Percentiles rank a stretch among this genome's conserved stretches.
phyloP scores from a whole-genome alignment of 495 filamentous ascomycete genomes.

The Chaetomium fimeti region DNA sequence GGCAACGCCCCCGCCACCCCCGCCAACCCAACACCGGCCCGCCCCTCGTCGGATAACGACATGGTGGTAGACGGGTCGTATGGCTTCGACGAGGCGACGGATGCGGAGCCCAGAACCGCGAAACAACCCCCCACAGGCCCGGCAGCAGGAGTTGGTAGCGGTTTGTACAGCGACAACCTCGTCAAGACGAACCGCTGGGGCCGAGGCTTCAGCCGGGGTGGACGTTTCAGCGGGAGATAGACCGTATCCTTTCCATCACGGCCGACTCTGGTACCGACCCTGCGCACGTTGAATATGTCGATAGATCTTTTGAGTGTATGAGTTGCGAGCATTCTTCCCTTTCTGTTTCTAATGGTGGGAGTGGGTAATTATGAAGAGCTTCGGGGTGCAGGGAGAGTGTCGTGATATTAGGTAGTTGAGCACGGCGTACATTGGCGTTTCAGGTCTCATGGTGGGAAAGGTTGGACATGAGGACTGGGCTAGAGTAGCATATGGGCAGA shows the following conservation, averaged over 20 bases:
- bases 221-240: slow-evolving; percentile 9
- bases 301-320: slow-evolving; percentile 3
- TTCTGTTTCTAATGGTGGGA: neutral
- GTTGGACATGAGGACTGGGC: neutral
- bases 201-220: slow-evolving; percentile 16
- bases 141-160: slow-evolving; percentile 8
- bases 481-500: neutral
- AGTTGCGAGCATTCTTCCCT: neutral
- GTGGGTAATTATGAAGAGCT: neutral
- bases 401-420: neutral
- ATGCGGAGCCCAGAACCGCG: neutral
- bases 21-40: neutral
- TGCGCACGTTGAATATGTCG: neutral
- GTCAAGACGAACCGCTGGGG: slow-evolving; percentile 24
- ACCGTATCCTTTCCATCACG: neutral
- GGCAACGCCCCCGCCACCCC: slow-evolving; percentile 26
- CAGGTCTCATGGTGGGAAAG: neutral
- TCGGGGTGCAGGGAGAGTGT: neutral
- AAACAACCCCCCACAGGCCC: slow-evolving; percentile 6
- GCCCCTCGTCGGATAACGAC: slow-evolving; percentile 1
- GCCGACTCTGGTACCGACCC: neutral
- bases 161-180: slow-evolving; percentile 21
- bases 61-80: slow-evolving; percentile 24
- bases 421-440: slow-evolving; percentile 8
- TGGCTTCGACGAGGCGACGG: slow-evolving; percentile 22